Percentiles rank a stretch among this genome's conserved stretches.
phyloP scores from a whole-genome alignment of 106 monocot species.

The Posidonia australis region DNA sequence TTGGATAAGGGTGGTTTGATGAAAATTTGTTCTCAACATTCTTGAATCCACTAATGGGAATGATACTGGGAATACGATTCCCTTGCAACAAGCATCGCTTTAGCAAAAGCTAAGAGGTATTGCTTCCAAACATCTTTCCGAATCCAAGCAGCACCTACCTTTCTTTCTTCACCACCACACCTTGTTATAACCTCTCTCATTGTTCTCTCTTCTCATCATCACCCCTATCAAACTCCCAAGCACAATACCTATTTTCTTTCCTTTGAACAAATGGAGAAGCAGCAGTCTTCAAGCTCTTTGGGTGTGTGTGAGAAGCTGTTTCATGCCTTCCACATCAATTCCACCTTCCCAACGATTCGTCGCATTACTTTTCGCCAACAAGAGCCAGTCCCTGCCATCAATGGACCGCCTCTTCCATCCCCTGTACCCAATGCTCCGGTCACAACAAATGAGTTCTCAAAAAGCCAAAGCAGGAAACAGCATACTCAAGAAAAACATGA shows the following conservation, averaged over 20 bases:
- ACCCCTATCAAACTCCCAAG: no score
- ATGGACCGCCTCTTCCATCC: not conserved
- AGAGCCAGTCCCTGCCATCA: not conserved
- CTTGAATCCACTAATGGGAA: no score
- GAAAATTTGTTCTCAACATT: no score
- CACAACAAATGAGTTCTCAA: not conserved
- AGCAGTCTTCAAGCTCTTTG: not conserved
- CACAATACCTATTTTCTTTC: no score
- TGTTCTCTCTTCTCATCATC: no score
- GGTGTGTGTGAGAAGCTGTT: constrained; percentile 14
- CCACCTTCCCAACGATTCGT: not conserved
- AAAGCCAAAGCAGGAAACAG: not conserved
- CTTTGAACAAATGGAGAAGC: not conserved
- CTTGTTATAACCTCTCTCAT: no score
- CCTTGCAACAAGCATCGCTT: no score
- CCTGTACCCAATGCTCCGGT: not conserved
- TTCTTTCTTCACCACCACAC: no score
- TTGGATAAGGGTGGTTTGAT: not conserved
- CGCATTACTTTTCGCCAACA: constrained; percentile 6
- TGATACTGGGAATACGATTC: no score
- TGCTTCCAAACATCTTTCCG: no score
- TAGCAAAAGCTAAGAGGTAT: no score
- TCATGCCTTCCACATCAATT: constrained; percentile 9
- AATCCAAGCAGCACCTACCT: no score
- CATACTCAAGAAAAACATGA: not conserved